These are phyloP conservation scores for Malus hybrid DNA, from an alignment of 331 rosid species.

Conservation along the genomic window DNA sequence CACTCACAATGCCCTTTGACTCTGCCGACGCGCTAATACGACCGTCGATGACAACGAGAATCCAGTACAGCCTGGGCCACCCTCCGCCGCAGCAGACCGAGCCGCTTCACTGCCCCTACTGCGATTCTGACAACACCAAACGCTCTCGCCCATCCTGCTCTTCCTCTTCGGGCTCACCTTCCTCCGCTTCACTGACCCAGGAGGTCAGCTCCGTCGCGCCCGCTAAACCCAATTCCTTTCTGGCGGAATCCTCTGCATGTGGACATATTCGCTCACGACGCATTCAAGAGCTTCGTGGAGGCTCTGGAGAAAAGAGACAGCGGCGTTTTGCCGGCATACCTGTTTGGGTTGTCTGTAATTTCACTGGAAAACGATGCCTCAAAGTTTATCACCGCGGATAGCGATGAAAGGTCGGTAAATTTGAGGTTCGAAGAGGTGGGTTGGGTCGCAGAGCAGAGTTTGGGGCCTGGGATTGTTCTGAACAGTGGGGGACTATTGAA, in stretches of 20 bases:
- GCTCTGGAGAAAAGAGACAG: constrained; percentile 43
- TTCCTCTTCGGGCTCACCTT: constrained; percentile 5
- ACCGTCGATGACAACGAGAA: background rate
- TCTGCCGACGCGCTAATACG: background rate
- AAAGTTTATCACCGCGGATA: constrained; percentile 22
- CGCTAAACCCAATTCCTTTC: background rate
- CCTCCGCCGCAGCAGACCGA: constrained; percentile 30
- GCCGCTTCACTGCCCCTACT: constrained; percentile 50
- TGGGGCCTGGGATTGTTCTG: constrained; percentile 62
- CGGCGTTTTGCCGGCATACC: constrained; percentile 45
- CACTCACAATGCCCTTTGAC: constrained; percentile 27
- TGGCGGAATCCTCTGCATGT: constrained; percentile 50
- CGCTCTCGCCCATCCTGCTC: constrained; percentile 21
- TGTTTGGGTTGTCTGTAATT: constrained; percentile 41
- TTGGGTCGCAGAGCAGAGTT: constrained; percentile 27
- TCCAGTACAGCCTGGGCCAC: background rate
- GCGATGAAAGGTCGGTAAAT: constrained; percentile 20
- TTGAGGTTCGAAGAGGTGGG: constrained; percentile 38
- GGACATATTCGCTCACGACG: constrained; percentile 60
- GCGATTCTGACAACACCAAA: constrained; percentile 43
- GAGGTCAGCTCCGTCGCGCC: background rate
- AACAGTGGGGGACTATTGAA: constrained; percentile 43
- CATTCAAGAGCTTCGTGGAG: constrained; percentile 42
- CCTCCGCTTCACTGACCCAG: constrained; percentile 16
- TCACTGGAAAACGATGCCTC: constrained; percentile 44